Evolutionary conservation across 2,329 filamentous ascomycete genomes (phyloP), one percentile per base, ranked within the genome.

Genomic region (Claviceps fusiformis): DNA sequence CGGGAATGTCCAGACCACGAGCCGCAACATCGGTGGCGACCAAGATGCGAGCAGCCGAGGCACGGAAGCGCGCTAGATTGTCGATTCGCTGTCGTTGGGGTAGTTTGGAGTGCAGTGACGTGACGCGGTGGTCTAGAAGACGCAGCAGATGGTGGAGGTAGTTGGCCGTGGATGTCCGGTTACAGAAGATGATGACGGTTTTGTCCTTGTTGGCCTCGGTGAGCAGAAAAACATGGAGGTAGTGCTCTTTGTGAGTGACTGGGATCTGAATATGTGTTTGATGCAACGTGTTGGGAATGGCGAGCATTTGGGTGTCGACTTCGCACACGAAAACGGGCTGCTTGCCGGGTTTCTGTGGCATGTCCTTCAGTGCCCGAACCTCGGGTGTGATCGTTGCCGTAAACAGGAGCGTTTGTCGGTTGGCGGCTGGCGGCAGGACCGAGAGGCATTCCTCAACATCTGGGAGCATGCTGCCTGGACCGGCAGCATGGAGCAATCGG

Each of bases 21-120:
- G 90, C 88, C 0, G 93, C 93, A 15, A 98, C 91, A 67, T 98
- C 93, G 0, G 93, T 98, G 1, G 93, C 92, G 11, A 98, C 87
- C 1, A 98, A 80, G 55, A 98, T 87, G 15, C 92, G 81, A 7
- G 93, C 90, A 0, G 90, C 93, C 6, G 83, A 81, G 2, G 93
- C 92, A 37, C 93, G 86, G 77, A 98, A 98, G 11, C 92, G 84
- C 2, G 86, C 89, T 0, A 98, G 80, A 66, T 97, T 97, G 63
- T 89, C 82, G 53, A 86, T 87, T 56, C 93, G 82, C 65, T 96
- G 86, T 11, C 83, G 80, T 67, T 98, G 93, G 0, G 86, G 85
- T 0, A 98, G 82, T 52, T 82, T 83, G 10, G 89, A 95, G 73
- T 98, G 92, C 37, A 98, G 77, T 1, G 91, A 86, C 1, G 93